Percentiles rank a stretch among this genome's conserved stretches.
These are phyloP conservation scores for Metarhizium sp. DNA, from an alignment of 2,329 filamentous ascomycete species.

Conservation along the genomic window DNA sequence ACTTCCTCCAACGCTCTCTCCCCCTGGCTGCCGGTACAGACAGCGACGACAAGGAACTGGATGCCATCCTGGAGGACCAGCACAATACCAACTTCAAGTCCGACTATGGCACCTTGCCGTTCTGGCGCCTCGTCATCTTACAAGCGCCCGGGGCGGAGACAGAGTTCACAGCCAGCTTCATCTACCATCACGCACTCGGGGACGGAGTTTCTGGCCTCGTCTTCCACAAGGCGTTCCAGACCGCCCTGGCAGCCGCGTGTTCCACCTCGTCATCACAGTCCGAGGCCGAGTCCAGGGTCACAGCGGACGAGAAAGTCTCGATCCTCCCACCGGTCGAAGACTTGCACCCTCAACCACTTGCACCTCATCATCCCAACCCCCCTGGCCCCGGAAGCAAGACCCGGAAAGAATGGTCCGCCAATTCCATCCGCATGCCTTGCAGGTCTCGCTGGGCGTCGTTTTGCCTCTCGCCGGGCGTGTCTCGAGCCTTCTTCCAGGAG, in stretches of 20 bases:
- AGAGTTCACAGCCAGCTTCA: constrained; percentile 32
- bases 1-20: constrained; percentile 20
- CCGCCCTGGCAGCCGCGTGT: constrained; percentile 18
- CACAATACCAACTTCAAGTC: constrained; percentile 25
- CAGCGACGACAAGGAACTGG: constrained; percentile 30
- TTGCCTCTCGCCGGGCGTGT: constrained; percentile 3
- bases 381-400: constrained; percentile 22
- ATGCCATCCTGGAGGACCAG: constrained; percentile 28
- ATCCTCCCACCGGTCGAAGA: constrained; percentile 31
- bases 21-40: constrained; percentile 11
- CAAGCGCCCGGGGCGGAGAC: constrained; percentile 12
- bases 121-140: constrained; percentile 34
- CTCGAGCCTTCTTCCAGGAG: constrained; percentile 6
- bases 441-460: constrained; percentile 9
- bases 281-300: neutral
- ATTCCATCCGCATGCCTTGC: constrained; percentile 19
- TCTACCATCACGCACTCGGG: constrained; percentile 37
- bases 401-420: constrained; percentile 27
- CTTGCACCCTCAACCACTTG: constrained; percentile 26
- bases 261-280: neutral
- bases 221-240: constrained; percentile 32
- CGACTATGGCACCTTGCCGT: constrained; percentile 25
- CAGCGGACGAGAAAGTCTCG: constrained; percentile 14
- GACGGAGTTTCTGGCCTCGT: constrained; percentile 34
- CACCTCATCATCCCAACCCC: constrained; percentile 13